These are phyloP conservation scores for Phytomonas serpens DNA, from an alignment of 208 protist species.

Conservation along the genomic window DNA sequence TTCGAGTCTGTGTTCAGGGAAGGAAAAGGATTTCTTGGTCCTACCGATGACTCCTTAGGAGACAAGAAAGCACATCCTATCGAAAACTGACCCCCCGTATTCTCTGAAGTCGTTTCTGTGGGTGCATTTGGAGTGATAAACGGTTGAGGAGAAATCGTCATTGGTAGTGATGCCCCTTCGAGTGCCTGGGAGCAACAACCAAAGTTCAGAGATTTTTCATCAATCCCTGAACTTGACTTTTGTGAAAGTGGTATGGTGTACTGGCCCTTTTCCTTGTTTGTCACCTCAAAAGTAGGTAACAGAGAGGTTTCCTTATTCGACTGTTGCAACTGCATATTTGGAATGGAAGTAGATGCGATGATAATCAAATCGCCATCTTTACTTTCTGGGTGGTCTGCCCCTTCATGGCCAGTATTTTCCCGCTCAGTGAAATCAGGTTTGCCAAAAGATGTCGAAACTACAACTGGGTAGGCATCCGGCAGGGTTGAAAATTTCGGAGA, in stretches of 20 bases:
- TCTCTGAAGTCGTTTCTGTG: background rate
- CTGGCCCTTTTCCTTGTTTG: background rate
- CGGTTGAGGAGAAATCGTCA: background rate
- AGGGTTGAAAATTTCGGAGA: background rate
- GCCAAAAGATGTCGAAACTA: background rate
- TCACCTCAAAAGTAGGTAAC: background rate
- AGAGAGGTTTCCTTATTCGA: background rate
- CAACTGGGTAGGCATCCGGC: background rate
- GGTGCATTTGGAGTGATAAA: background rate
- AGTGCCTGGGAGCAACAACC: background rate
- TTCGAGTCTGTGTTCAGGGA: background rate
- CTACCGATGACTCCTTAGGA: background rate
- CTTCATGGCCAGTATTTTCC: background rate
- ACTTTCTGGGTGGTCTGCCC: background rate
- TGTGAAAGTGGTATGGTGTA: background rate
- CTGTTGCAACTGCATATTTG: background rate
- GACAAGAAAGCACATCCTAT: background rate
- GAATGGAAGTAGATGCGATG: background rate
- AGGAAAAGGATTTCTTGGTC: background rate
- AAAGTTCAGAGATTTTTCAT: background rate
- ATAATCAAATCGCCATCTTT: background rate
- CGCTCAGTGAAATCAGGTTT: background rate
- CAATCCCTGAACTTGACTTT: background rate
- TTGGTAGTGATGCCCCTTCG: background rate
- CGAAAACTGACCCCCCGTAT: background rate